Percentiles rank a stretch among this genome's conserved stretches.
Conservation (phyloP, 78 protist species). For the Anaeramoeba flamelloides region DNA sequence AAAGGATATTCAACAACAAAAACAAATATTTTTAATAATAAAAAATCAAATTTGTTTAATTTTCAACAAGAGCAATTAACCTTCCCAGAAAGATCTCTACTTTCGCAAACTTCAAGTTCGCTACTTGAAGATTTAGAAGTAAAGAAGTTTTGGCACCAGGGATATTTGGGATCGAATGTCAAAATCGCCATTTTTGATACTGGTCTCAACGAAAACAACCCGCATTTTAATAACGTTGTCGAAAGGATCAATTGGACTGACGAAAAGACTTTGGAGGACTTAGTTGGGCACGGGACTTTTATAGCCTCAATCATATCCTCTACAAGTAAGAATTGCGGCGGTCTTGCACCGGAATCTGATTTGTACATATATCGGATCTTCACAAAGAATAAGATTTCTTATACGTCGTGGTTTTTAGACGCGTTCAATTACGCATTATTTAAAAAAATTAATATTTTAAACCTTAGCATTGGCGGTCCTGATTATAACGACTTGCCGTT, state of each 20-base stretch:
- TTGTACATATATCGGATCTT: constrained; percentile 67
- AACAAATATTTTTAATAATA: too few relatives aligned
- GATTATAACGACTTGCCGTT: constrained; percentile 78
- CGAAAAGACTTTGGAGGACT: constrained; percentile 36
- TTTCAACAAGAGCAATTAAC: too few relatives aligned
- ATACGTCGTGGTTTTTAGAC: constrained; percentile 84
- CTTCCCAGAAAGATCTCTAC: too few relatives aligned
- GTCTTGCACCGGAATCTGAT: constrained; percentile 72
- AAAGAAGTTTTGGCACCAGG: too few relatives aligned
- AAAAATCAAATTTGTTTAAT: too few relatives aligned
- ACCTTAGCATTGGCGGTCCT: constrained; percentile 82
- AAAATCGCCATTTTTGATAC: too few relatives aligned
- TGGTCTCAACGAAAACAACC: too few relatives aligned
- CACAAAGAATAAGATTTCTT: constrained; percentile 43
- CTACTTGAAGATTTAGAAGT: too few relatives aligned
- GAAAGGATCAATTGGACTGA: constrained; percentile 55
- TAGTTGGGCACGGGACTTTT: constrained; percentile 78
- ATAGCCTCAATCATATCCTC: constrained; percentile 61
- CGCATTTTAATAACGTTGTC: constrained; percentile 27
- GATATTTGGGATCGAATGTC: too few relatives aligned
- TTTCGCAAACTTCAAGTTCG: too few relatives aligned
- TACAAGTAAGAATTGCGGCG: constrained; percentile 38
- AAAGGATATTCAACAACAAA: too few relatives aligned
- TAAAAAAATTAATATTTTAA: constrained; percentile 46
- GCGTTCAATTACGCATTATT: constrained; percentile 80